Evolutionary conservation across 2,329 filamentous ascomycete genomes (phyloP), one percentile per base, ranked within the genome.

Genomic region (Curvularia verruculosa): DNA sequence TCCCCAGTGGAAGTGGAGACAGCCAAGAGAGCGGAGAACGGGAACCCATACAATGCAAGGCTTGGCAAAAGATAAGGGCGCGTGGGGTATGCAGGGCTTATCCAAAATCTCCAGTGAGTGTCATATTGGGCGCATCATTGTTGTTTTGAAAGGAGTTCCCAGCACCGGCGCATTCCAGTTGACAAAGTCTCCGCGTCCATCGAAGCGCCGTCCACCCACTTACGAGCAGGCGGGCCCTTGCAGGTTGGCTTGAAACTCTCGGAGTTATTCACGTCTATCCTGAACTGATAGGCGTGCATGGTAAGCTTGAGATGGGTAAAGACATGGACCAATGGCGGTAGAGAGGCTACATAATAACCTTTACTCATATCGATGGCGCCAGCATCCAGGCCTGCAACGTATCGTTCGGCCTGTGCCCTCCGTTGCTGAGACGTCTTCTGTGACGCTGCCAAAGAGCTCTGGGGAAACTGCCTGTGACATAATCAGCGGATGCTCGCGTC

Each of bases 91-190:
- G 24, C 34, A 29, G 24, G n/a, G 39, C 3, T 2, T 2, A 1
- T 41, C 36, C 34, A 5, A 15, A 34, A 49, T 45, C 18, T 37
- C 31, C 9, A 55, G 40, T 19, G 23, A 54, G 21, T 23, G 31
- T 29, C 34, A 40, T 23, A 28, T n/a, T 10, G 31, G 43, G 24
- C 4, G 37, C 24, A 12, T 43, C 13, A n/a, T 49, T 40, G 54
- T 10, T 52, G n/a, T 3, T 8, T 41, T 31, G 53, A 58, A 43
- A 70, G 43, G 1, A 74, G 60, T 3, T 64, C 61, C 74, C 74
- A 76, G 58, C 74, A 76, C 43, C 64, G 67, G 28, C 69, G 69
- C 74, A 77, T 77, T 21, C 74, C 74, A 2, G 73, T 76, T 21
- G 73, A 75, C 24, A 77, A 59, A 26, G 73, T 76, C 52, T 72